Conservation (phyloP, 495 filamentous ascomycete species). For the Lophiostoma macrostomum region DNA sequence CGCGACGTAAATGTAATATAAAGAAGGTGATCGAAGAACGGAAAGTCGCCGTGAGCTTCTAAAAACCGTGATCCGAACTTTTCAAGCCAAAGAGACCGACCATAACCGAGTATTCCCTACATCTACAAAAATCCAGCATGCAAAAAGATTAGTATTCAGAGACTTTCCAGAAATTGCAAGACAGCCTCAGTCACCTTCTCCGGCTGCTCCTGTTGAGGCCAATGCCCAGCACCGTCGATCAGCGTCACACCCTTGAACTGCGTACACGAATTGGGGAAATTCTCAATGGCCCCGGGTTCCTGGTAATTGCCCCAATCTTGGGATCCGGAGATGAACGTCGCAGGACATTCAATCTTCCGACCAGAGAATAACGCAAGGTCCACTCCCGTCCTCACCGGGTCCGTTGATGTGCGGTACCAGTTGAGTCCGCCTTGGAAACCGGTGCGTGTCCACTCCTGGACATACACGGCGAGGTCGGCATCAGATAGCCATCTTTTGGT, state of each 20-base stretch:
- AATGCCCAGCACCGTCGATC: constrained; percentile 62
- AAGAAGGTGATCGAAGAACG: too few relatives aligned
- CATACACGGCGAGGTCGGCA: constrained; percentile 59
- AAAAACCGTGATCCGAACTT: too few relatives aligned
- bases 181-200: constrained; percentile 53
- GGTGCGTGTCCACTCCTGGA: constrained; percentile 58
- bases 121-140: too few relatives aligned
- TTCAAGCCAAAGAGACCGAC: too few relatives aligned
- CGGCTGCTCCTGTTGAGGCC: constrained; percentile 65
- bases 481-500: constrained; percentile 52
- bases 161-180: constrained; percentile 18
- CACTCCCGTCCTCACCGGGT: constrained; percentile 44
- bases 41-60: too few relatives aligned
- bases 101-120: too few relatives aligned
- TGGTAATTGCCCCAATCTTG: constrained; percentile 68
- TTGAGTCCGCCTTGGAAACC: constrained; percentile 69
- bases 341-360: constrained; percentile 61
- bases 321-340: constrained; percentile 56
- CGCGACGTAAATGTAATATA: too few relatives aligned
- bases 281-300: constrained; percentile 60
- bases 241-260: constrained; percentile 51
- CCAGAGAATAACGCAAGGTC: constrained; percentile 61
- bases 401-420: constrained; percentile 63
- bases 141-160: too few relatives aligned
- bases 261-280: constrained; percentile 52